Evolutionary conservation across 805 yeast genomes (phyloP).

Genomic region (Metschnikowia matae): DNA sequence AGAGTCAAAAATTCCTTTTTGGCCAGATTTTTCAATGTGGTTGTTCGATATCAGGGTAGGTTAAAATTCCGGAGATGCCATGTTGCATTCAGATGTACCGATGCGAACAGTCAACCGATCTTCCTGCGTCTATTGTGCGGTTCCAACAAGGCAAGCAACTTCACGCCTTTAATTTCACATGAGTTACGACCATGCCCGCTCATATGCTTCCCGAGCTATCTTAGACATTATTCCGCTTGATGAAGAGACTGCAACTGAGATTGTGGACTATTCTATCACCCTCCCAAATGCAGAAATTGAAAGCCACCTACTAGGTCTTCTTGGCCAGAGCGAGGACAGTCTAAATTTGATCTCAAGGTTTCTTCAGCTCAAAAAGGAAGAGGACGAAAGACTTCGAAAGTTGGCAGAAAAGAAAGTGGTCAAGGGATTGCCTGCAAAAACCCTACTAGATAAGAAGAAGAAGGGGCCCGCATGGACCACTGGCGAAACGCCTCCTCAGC

Average conservation of each 20-base stretch:
- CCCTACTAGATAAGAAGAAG: neutral
- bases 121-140: neutral
- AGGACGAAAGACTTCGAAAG: slow-evolving; percentile 11
- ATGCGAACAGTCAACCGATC: neutral
- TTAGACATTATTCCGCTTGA: slow-evolving; percentile 53
- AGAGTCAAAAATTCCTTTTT: neutral
- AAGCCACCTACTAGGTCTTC: slow-evolving; percentile 49
- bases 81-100: neutral
- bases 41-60: too few relatives aligned
- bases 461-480: slow-evolving; percentile 3
- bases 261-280: slow-evolving; percentile 50
- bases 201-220: slow-evolving; percentile 26
- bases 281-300: slow-evolving; percentile 47
- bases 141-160: neutral
- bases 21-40: neutral
- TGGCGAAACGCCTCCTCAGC: slow-evolving; percentile 1
- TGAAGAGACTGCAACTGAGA: slow-evolving; percentile 49
- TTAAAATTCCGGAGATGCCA: neutral
- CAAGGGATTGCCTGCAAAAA: slow-evolving; percentile 2
- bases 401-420: slow-evolving; percentile 4
- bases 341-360: slow-evolving; percentile 45
- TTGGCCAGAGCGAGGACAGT: slow-evolving; percentile 56
- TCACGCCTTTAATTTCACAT: neutral
- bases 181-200: slow-evolving; percentile 21
- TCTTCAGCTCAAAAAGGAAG: slow-evolving; percentile 35